Base-by-base conservation (phyloP, 352 stramenopile species). In the Aphanomyces invadans region DNA sequence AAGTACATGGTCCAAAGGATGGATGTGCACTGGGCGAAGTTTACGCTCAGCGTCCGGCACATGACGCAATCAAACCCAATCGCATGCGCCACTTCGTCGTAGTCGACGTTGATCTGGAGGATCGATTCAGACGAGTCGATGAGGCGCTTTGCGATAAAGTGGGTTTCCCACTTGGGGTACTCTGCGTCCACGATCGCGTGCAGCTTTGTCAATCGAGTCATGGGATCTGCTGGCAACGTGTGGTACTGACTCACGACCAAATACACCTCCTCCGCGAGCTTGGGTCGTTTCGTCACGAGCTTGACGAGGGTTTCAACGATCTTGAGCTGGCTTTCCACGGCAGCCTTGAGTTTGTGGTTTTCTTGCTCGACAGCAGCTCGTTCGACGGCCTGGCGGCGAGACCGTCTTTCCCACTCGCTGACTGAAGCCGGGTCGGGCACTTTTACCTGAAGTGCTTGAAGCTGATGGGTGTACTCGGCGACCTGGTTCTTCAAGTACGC, bases 271-370 rank as follows among this genome's bases (percentile, higher is more conserved):
- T 64, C 56, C 4, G 56, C 28, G 23, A 64, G 33, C 56, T 64
- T 64, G 11, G 56, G 56, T 5, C 56, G 56, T 25, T 64, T 64
- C 4, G 32, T 39, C 3, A 64, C 56, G 28, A 64, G 49, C 7
- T 38, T 33, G 26, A 64, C 38, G 4, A 64, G 32, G 3, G 56
- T n/a, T 52, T 64, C 56, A 12, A 38, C 38, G 56, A 64, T 33
- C 19, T 64, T 64, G 3, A 64, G 33, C 28, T 64, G 56, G 7
- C 45, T 33, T 52, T 64, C 56, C n/a, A 64, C 31, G 4, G 56
- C 56, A n/a, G 26, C 12, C 28, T 64, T 64, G 11, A 64, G 33
- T 28, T 64, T 64, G 38, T 33, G 25, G 28, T 64, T 64, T 23
- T 64, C 56, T 17, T 28, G n/a, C 21, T 64, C 56, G 12, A 38